phyloP scores from a whole-genome alignment of 768 basidiomycete genomes.

The Boletellus emodensis region DNA sequence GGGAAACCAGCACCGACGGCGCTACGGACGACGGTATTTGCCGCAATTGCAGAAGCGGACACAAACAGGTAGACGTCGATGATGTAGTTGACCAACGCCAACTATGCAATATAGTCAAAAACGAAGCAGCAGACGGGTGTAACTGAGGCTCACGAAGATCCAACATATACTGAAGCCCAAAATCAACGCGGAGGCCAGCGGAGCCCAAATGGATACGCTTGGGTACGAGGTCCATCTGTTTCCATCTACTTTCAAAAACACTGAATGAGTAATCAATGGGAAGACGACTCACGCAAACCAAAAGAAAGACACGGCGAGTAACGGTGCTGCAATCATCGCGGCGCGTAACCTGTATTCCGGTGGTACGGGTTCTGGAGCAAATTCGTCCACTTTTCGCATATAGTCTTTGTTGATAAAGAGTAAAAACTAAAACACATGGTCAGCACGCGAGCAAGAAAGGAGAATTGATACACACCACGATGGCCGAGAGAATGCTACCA shows the following conservation, averaged over 20 bases:
- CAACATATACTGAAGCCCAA: constrained; percentile 53
- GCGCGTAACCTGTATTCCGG: constrained; percentile 56
- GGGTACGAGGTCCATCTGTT: constrained; percentile 57
- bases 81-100: constrained; percentile 56
- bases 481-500: constrained; percentile 44
- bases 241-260: neutral
- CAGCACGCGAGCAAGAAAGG: neutral
- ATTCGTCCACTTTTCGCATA: constrained; percentile 38
- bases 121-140: neutral
- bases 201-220: constrained; percentile 48
- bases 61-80: constrained; percentile 55
- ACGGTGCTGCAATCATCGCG: constrained; percentile 47
- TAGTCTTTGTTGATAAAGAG: constrained; percentile 48
- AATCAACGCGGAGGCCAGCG: constrained; percentile 45
- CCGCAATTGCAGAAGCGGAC: constrained; percentile 56
- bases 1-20: constrained; percentile 52
- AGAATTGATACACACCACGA: constrained; percentile 34
- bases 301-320: constrained; percentile 54
- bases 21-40: constrained; percentile 50
- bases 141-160: constrained; percentile 45
- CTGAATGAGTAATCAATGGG: neutral
- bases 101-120: constrained; percentile 28
- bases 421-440: constrained; percentile 35
- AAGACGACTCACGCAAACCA: constrained; percentile 50
- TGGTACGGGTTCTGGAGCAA: constrained; percentile 49